A percentile compares a stretch with the other conserved stretches of the same genome.
These are phyloP conservation scores for Blastocladiella britannica DNA, from an alignment of 192 early-diverging fungal genomes.

Conservation along the genomic window DNA sequence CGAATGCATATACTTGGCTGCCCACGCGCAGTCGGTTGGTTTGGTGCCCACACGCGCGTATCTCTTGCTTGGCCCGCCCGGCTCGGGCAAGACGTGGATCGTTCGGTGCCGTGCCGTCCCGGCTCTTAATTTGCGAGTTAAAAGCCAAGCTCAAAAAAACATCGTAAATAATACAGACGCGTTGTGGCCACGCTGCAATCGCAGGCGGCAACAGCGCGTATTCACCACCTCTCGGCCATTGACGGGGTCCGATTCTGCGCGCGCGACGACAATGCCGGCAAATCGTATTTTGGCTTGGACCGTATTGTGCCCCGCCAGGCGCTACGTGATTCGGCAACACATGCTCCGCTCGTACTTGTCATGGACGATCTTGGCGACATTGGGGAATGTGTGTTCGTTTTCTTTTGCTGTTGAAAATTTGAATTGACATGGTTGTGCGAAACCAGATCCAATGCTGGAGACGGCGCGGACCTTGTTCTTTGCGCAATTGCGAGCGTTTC, in stretches of 20 bases:
- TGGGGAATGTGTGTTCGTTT: neutral
- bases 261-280: neutral
- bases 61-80: neutral
- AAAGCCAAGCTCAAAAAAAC: neutral
- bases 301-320: no score
- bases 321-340: neutral
- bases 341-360: neutral
- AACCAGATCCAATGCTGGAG: neutral
- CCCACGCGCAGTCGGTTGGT: neutral
- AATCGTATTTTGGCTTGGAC: no score
- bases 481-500: neutral
- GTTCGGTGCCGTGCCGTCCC: neutral
- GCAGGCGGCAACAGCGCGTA: neutral
- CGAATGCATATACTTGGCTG: neutral
- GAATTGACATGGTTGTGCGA: neutral
- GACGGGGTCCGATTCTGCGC: neutral
- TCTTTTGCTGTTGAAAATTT: neutral
- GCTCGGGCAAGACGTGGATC: neutral
- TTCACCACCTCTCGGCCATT: neutral
- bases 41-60: neutral
- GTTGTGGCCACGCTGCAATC: neutral
- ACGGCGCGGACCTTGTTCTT: neutral
- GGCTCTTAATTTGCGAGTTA: neutral
- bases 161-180: neutral
- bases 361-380: neutral